Evolutionary conservation across 352 stramenopile genomes (phyloP).

Genomic region (Phytopythium kandeliae): DNA sequence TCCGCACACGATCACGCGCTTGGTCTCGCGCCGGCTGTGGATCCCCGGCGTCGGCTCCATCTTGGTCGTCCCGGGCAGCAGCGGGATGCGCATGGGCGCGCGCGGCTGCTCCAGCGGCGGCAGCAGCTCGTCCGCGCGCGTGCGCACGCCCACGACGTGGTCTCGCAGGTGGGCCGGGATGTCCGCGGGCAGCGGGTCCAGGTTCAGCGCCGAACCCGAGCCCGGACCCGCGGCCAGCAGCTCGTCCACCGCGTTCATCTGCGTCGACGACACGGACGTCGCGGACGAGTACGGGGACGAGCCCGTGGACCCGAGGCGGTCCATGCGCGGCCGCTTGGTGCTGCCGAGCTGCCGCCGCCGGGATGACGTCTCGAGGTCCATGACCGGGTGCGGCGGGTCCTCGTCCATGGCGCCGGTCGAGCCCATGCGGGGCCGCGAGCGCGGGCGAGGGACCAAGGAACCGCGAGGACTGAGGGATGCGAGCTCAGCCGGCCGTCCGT

Average conservation of each 20-base stretch:
- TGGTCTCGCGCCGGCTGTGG: constrained; percentile 45
- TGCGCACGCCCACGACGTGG: constrained; percentile 42
- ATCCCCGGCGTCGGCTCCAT: constrained; percentile 59
- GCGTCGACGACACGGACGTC: constrained; percentile 22
- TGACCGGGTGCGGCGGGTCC: constrained; percentile 29
- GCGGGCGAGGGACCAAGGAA: not conserved
- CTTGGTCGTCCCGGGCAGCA: constrained; percentile 60
- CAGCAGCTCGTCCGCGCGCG: constrained; percentile 44
- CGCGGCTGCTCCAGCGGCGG: constrained; percentile 53
- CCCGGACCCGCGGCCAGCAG: too few species aligned
- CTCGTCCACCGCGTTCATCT: constrained; percentile 25
- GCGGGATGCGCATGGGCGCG: constrained; percentile 47
- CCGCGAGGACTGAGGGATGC: not conserved
- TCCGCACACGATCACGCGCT: constrained; percentile 83
- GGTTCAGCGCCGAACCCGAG: constrained; percentile 21
- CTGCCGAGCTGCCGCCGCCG: constrained; percentile 21
- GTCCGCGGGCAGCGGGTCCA: constrained; percentile 41
- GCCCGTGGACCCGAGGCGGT: constrained; percentile 25
- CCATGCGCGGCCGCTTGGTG: constrained; percentile 24
- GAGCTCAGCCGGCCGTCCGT: not conserved
- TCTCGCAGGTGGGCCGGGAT: constrained; percentile 51
- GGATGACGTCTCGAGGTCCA: constrained; percentile 27
- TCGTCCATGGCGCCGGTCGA: constrained; percentile 43
- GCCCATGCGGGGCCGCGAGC: constrained; percentile 17
- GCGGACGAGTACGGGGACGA: constrained; percentile 38